Evolutionary conservation across 1,284 basidiomycete genomes (phyloP), one percentile per base, ranked within the genome.

Genomic region (Takashimella koratensis): DNA sequence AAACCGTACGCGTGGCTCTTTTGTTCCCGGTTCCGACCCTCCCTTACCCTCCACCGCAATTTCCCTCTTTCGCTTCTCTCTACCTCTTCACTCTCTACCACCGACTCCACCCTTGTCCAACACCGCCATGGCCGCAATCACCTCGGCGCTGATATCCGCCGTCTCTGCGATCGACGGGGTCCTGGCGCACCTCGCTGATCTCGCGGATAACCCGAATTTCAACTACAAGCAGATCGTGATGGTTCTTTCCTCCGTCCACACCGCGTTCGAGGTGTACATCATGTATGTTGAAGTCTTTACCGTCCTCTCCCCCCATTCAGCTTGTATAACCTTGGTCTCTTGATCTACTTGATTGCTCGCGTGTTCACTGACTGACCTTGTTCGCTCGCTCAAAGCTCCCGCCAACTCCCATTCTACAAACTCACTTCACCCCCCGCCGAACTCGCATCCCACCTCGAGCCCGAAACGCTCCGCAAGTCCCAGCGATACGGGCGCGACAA

Each of bases 401-500:
- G 91, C 11, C 94, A 97, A 75, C 87, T 90, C 67, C 86, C 86
- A 2, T 79, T 89, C 48, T 95, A 92, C 74, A 84, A 82, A 1
- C 87, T 86, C 63, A 82, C 80, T 0, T 77, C 81, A n/a, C 90
- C 93, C 0, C 94, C 93, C 0, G 72, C 82, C 0, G 85, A 83
- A 1, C 82, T 97, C 3, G 83, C 82, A 0, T 76, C 77, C 0
- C 87, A 95, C 69, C 87, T 96, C 61, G 80, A 82, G 5, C 71
- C 79, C 16, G 84, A 87, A 1, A 86, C 85, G 5, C 96, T 93
- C 75, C 77, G 83, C 56, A 96, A 96, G 68, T 93, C 91, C 1
- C 94, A 98, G 74, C 77, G 79, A 23, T 98, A 98, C 77, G 90
- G 92, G 19, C 83, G 82, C 47, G 90, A 95, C 81, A 97, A 98